Base-by-base conservation (phyloP, 768 basidiomycete genomes). In the Pulveroboletus sp. region DNA sequence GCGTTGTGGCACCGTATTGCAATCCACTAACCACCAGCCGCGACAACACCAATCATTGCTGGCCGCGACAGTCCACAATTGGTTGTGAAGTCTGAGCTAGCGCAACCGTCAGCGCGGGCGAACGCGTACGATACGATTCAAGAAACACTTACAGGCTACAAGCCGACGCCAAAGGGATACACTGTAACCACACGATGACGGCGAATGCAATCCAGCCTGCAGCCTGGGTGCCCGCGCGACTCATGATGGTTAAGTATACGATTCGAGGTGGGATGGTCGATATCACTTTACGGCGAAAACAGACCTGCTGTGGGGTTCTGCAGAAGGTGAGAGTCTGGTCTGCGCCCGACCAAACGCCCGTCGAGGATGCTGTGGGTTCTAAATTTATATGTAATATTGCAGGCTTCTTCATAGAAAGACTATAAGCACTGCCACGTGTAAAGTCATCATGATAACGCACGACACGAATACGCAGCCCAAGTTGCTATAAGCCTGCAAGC, bases 81-180 rank as follows among this genome's bases (percentile, higher is more conserved):
- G 0, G 22, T n/a, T 13, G 16, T 9, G 0, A 32, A 13, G 11
- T 9, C 17, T 11, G 37, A 36, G 31, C 26, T 38, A 20, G 13
- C 11, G 22, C 13, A 10, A 29, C 4, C 9, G 17, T 51, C 45
- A 53, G 30, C 10, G 16, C 2, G 29, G 7, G n/a, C 10, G 14
- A 16, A 19, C 26, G 30, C 3, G 22, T 23, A 36, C n/a, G n/a
- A n/a, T 4, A 29, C 27, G 29, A 27, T 16, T 34, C 2, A 31
- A 36, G 30, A 42, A n/a, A 32, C 5, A 22, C 60, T 31, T 19
- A 61, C 60, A 11, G 0, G 10, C 42, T 22, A 29, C 61, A 63
- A 24, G 61, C 61, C 34, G 41, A 46, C 11, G 24, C 49, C n/a
- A 20, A n/a, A 16, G 57, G 54, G 38, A 63, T 41, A 14, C 20